Base-by-base conservation (phyloP, 352 stramenopile species). In the Blastocystis sp. region DNA sequence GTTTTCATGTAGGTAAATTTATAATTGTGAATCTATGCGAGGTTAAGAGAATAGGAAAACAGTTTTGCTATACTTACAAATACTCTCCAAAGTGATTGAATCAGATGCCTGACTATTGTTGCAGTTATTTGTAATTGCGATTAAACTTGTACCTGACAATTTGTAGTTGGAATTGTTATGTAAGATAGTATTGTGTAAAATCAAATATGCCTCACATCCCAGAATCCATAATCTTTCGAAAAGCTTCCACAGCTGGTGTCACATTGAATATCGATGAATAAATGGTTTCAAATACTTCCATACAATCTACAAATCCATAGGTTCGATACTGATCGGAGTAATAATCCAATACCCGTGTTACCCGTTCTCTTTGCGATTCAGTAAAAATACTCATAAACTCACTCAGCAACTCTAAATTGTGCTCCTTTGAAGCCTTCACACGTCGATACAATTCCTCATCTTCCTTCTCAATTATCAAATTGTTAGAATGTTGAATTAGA, bases 101-200 rank as follows among this genome's bases (percentile, higher is more conserved):
- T n/a, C n/a, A n/a, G n/a, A n/a, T n/a, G n/a, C n/a, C n/a, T n/a
- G n/a, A 51, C 73, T 84, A 51, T 84, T 84, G 51, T 84, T 84
- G 73, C 73, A 64, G 48, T 40, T 27, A 37, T 19, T n/a, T 66
- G 73, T 44, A 84, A 40, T 68, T 68, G 73, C 68, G 73, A 84
- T n/a, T 44, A 84, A 84, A 56, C 59, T 84, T 51, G 73, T 84
- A 84, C 73, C 73, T 84, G 73, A 84, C 73, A 84, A n/a, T 48
- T 40, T 84, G 51, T 84, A 84, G 73, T 30, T 42, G 6, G 5
- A 35, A 62, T 35, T 48, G 57, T 64, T 35, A 35, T n/a, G n/a
- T n/a, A n/a, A n/a, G n/a, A n/a, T n/a, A n/a, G n/a, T n/a, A n/a
- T n/a, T n/a, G n/a, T n/a, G n/a, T n/a, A n/a, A n/a, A n/a, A n/a